Base-by-base conservation (phyloP, 352 stramenopile genomes). In the Pythium diclinum region DNA sequence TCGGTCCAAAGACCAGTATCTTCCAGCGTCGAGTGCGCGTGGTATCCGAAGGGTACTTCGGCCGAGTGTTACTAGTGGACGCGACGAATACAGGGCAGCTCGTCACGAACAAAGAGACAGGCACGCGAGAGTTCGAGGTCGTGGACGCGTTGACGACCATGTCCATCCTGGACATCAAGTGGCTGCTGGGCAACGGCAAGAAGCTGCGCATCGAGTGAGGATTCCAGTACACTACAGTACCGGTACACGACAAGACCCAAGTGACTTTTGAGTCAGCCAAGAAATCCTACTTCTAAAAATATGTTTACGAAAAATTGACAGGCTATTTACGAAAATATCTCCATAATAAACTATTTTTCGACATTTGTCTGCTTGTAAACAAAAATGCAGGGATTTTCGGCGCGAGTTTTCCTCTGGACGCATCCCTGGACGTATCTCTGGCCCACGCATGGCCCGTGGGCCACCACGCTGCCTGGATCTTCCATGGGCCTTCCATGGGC, bases 101-200 rank as follows among this genome's bases (percentile, higher is more conserved):
- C n/a, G n/a, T 38, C 32, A 75, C 72, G 38, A 74, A 73, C 36
- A 28, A 59, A 28, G 59, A 61, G n/a, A 70, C 67, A 3, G 53
- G 59, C 19, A 49, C 77, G 53, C 51, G 69, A 38, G 68, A 84
- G 55, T 83, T 73, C 59, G 38, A 63, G 0, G 72, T 77, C 6
- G 55, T 58, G 11, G 78, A 87, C 28, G 76, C 74, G 19, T 74
- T 87, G 10, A 71, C 77, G 38, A 65, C 57, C 3, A 79, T 78
- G 56, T 73, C 54, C 23, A 83, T 86, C 40, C 21, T 83, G n/a
- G 75, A 84, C 56, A 81, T 86, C 56, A 86, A 86, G 34, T 66
- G 69, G 46, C 68, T 86, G 51, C 64, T 86, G 9, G 66, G 68
- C 42, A 73, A 77, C 48, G 23, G 28, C 10, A 55, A 55, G 48